Evolutionary conservation across 139 green algal genomes (phyloP), one percentile per base, ranked within the genome.

Genomic region (Coccomyxa sp.): DNA sequence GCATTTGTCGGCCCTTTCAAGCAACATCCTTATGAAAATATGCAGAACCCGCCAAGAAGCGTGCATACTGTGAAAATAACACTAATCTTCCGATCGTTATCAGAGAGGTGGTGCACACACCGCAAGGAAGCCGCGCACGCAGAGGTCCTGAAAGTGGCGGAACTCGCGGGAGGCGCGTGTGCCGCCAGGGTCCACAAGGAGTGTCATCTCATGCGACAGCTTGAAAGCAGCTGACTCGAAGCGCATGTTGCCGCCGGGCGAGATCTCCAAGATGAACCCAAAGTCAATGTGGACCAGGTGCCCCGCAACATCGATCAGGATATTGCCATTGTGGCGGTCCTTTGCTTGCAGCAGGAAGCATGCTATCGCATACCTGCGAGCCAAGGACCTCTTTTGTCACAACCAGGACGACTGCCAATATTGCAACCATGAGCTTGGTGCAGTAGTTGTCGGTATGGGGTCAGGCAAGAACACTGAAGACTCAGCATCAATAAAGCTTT

Each of bases 271-370:
- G 91, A 99, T 99, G 90, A 98, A 99, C 60, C 97, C 97, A 90
- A 99, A 99, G 91, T 99, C 97, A 82, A 99, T 99, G 93, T 99
- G 97, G 59, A 99, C 94, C 32, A 99, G 84, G 85, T 94, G 94
- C 60, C 97, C 96, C 60, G 94, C 81, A 77, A 93, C 93, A 86
- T 98, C 94, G 51, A 99, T 85, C 85, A 99, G 90, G 38, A 99
- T 94, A 89, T 99, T 99, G 82, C 96, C 96, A 79, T 99, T 99
- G 94, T 99, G 96, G 13, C 95, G 91, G 90, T 98, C 95, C 91
- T 98, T 98, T 83, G 93, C 90, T 88, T 96, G 92, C 80, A 98
- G 89, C n/a, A 98, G 82, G 88, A 94, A 98, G 86, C 84, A 90
- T 30, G 95, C 95, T 32, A 99, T 90, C 4, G 94, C 93, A 87